A percentile compares a stretch with the other conserved stretches of the same genome.
Evolutionary conservation across 148 eudicot genomes (phyloP).

Genomic region (Rhododendron griersonianum): DNA sequence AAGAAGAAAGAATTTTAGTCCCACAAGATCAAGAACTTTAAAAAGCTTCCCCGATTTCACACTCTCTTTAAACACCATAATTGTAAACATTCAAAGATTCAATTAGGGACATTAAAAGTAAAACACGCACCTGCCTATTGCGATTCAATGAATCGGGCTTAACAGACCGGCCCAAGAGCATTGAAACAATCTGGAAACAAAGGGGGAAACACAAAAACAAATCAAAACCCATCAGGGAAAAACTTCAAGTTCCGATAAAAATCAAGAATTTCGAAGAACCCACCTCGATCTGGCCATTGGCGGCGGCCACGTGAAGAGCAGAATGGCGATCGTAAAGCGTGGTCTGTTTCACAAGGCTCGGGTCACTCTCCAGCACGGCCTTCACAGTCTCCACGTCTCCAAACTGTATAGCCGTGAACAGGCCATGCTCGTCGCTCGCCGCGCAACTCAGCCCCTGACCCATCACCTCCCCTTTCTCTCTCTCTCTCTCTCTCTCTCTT

Average conservation of each 20-base stretch:
- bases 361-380: slow-evolving; percentile 33
- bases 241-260: not conserved
- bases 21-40: not conserved
- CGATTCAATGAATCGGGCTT: slow-evolving; percentile 85
- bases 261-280: slow-evolving; percentile 18
- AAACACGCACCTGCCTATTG: slow-evolving; percentile 58
- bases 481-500: not conserved
- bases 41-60: not conserved
- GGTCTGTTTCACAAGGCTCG: slow-evolving; percentile 36
- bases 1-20: not conserved
- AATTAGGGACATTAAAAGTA: not conserved
- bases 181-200: slow-evolving; percentile 48
- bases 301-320: slow-evolving; percentile 80
- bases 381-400: slow-evolving; percentile 57
- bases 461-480: slow-evolving; percentile 35
- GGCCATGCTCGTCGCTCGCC: slow-evolving; percentile 36
- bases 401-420: slow-evolving; percentile 50
- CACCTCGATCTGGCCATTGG: slow-evolving; percentile 89
- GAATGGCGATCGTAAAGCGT: slow-evolving; percentile 77
- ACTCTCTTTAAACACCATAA: not conserved
- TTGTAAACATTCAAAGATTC: not conserved
- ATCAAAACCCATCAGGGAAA: slow-evolving; percentile 8
- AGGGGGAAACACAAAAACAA: not conserved
- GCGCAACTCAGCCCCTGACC: slow-evolving; percentile 78
- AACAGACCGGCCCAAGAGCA: slow-evolving; percentile 71